These are phyloP conservation scores for Stentor roeselii DNA, from an alignment of 73 alveolate species.

Conservation along the genomic window DNA sequence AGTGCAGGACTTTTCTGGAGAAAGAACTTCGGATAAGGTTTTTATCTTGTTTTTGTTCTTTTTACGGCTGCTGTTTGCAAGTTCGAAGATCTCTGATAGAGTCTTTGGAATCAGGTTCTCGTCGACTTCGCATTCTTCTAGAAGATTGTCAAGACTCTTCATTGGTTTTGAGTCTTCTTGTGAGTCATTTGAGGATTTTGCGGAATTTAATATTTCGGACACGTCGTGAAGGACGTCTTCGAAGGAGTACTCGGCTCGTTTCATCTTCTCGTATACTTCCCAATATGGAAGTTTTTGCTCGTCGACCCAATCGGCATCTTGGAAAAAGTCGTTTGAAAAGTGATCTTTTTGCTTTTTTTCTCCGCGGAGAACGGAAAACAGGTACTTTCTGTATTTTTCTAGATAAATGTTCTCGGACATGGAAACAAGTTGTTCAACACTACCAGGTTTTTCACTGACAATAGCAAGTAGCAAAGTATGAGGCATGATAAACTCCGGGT, in stretches of 20 bases:
- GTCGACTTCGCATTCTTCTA: conserved; percentile 6
- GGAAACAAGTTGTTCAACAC: not conserved
- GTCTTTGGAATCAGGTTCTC: conserved; percentile 1
- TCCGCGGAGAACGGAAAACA: not conserved
- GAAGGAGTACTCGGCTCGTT: not conserved
- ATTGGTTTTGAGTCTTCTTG: not conserved
- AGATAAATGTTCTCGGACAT: not conserved
- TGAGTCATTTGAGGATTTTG: not conserved
- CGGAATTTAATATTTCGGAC: not conserved
- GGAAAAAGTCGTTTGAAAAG: not conserved
- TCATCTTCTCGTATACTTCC: not conserved
- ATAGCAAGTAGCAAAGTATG: not conserved
- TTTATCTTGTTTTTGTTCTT: conserved; percentile 29
- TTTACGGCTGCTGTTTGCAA: not conserved
- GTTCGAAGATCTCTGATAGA: not conserved
- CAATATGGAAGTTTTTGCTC: not conserved
- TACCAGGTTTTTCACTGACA: not conserved
- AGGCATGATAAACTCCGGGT: conserved; percentile 1
- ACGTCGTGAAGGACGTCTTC: not conserved
- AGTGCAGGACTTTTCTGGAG: not conserved
- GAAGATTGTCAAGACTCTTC: not conserved
- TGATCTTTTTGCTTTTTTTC: not conserved
- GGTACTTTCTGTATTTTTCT: not conserved
- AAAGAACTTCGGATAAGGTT: not conserved
- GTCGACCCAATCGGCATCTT: conserved; percentile 5